phyloP scores from a whole-genome alignment of 192 early-diverging fungal genomes.

The Rhizophagus prolifer region DNA sequence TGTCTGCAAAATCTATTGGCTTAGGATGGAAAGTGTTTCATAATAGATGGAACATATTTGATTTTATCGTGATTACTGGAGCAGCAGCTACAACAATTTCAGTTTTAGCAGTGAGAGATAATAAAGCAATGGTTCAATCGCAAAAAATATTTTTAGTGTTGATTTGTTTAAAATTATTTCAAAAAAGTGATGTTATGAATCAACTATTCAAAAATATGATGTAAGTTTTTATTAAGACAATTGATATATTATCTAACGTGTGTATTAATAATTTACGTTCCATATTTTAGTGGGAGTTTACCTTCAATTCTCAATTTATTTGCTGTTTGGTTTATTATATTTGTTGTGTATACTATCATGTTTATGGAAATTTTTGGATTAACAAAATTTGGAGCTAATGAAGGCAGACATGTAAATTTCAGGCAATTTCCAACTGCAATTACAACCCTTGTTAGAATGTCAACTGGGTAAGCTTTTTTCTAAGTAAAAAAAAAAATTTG shows the following conservation, averaged over 20 bases:
- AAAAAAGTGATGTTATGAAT: slow-evolving; percentile 54
- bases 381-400: slow-evolving; percentile 52
- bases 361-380: slow-evolving; percentile 65
- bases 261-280: background rate
- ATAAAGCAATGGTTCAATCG: slow-evolving; percentile 40
- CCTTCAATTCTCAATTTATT: slow-evolving; percentile 54
- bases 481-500: background rate
- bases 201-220: slow-evolving; percentile 63
- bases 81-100: slow-evolving; percentile 39
- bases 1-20: slow-evolving; percentile 46
- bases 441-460: slow-evolving; percentile 52
- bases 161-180: slow-evolving; percentile 58
- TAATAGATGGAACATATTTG: slow-evolving; percentile 64
- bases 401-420: slow-evolving; percentile 52
- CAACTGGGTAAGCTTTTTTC: slow-evolving; percentile 49
- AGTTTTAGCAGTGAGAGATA: slow-evolving; percentile 25
- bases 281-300: slow-evolving; percentile 37
- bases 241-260: background rate
- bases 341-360: slow-evolving; percentile 58
- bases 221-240: slow-evolving; percentile 35
- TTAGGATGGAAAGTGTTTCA: slow-evolving; percentile 52
- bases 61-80: slow-evolving; percentile 61
- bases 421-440: slow-evolving; percentile 45
- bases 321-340: slow-evolving; percentile 58
- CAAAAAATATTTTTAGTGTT: slow-evolving; percentile 60